These are phyloP conservation scores for Colletotrichum godetiae DNA, from an alignment of 2,329 filamentous ascomycete genomes.

Conservation along the genomic window DNA sequence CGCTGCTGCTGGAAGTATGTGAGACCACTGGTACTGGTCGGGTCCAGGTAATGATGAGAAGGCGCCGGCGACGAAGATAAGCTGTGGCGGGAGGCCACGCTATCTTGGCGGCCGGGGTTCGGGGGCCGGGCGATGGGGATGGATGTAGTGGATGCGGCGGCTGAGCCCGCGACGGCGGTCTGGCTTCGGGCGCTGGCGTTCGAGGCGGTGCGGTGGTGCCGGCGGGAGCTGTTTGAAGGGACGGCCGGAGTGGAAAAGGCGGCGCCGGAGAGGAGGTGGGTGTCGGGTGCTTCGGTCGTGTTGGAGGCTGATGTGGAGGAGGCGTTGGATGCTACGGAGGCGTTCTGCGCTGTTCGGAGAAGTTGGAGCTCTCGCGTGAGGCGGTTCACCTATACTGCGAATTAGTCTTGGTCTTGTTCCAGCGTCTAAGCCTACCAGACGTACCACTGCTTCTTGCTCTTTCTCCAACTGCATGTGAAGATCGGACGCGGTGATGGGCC, in stretches of 20 bases:
- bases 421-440: conserved; percentile 42
- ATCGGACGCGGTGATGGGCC: conserved; percentile 88
- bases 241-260: conserved; percentile 69
- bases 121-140: conserved; percentile 59
- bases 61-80: conserved; percentile 61
- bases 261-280: conserved; percentile 66
- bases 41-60: conserved; percentile 35
- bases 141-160: conserved; percentile 50
- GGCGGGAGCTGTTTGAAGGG: conserved; percentile 60
- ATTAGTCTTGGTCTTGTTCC: background rate
- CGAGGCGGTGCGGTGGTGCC: conserved; percentile 69
- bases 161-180: conserved; percentile 53
- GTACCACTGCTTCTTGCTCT: conserved; percentile 92
- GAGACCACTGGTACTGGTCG: conserved; percentile 57
- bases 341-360: conserved; percentile 78
- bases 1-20: conserved; percentile 59
- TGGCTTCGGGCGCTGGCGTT: conserved; percentile 66
- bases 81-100: conserved; percentile 64
- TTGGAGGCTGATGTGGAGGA: conserved; percentile 70
- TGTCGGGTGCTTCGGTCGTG: conserved; percentile 58
- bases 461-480: conserved; percentile 91
- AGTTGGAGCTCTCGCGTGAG: conserved; percentile 88
- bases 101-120: conserved; percentile 63
- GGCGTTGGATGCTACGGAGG: conserved; percentile 73
- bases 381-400: conserved; percentile 79